Conservation (phyloP, 192 early-diverging fungal genomes). For the Backusella mclennaniae region DNA sequence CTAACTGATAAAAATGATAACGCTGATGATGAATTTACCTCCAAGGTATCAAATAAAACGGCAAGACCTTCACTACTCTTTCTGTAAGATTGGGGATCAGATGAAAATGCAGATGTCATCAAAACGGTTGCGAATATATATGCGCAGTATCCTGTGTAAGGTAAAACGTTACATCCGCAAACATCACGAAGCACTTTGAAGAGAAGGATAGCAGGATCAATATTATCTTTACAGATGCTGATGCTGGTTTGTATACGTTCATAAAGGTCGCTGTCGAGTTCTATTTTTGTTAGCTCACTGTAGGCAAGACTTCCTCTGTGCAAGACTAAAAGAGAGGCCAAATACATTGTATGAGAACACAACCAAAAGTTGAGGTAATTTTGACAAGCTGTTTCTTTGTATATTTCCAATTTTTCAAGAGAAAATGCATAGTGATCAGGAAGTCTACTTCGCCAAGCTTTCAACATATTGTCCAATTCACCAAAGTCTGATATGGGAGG, state of each 20-base stretch:
- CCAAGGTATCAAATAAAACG: conserved; percentile 18
- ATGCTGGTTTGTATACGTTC: conserved; percentile 17
- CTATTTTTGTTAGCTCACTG: conserved; percentile 4
- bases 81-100: conserved; percentile 10
- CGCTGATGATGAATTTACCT: conserved; percentile 5
- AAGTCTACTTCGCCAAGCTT: conserved; percentile 14
- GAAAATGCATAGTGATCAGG: conserved; percentile 17
- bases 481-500: conserved; percentile 27
- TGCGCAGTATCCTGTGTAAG: conserved; percentile 30
- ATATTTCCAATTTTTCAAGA: not conserved
- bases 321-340: conserved; percentile 18
- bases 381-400: conserved; percentile 16
- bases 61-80: conserved; percentile 20
- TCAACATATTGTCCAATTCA: conserved; percentile 12
- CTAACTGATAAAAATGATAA: not conserved
- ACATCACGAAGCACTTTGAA: conserved; percentile 18
- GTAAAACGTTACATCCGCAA: conserved; percentile 25
- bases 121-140: conserved; percentile 33
- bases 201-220: conserved; percentile 20
- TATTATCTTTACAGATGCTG: conserved; percentile 17
- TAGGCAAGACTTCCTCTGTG: conserved; percentile 33
- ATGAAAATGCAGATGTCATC: conserved; percentile 29
- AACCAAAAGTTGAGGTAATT: conserved; percentile 27
- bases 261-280: conserved; percentile 2
- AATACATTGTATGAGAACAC: conserved; percentile 21